Evolutionary conservation across 352 stramenopile genomes (phyloP).

Genomic region (Pythium rishiriense): DNA sequence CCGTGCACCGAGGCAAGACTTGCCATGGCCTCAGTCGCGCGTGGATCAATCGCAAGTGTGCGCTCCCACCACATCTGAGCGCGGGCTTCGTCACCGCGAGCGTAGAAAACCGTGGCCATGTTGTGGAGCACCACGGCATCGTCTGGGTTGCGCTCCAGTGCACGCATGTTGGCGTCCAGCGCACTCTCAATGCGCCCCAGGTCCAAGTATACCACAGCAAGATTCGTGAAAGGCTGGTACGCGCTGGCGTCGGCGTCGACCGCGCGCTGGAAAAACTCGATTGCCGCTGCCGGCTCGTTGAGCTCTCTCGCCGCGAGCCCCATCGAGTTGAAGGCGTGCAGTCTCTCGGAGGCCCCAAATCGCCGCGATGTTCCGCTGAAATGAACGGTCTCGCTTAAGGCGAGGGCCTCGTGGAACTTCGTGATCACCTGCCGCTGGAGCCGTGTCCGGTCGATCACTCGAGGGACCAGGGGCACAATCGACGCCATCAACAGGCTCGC

Average conservation of each 20-base stretch:
- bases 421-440: slow-evolving; percentile 5
- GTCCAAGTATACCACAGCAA: slow-evolving; percentile 19
- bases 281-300: neutral
- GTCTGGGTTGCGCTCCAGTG: slow-evolving; percentile 20
- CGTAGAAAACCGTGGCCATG: slow-evolving; percentile 24
- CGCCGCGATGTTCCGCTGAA: neutral
- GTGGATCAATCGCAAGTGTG: slow-evolving; percentile 11
- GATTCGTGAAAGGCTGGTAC: slow-evolving; percentile 28
- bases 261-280: slow-evolving; percentile 23
- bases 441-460: neutral
- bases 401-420: slow-evolving; percentile 16
- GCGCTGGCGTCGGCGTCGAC: slow-evolving; percentile 5
- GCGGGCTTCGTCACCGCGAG: neutral
- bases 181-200: slow-evolving; percentile 18
- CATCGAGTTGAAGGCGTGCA: slow-evolving; percentile 35
- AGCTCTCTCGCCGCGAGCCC: slow-evolving; percentile 26
- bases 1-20: slow-evolving; percentile 28
- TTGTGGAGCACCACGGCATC: slow-evolving; percentile 33
- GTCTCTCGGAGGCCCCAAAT: slow-evolving; percentile 7
- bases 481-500: slow-evolving; percentile 12
- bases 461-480: neutral
- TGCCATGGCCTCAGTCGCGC: slow-evolving; percentile 13
- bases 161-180: slow-evolving; percentile 13
- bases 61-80: slow-evolving; percentile 21
- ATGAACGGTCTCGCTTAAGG: neutral